These are phyloP conservation scores for Ophiobolus disseminans DNA, from an alignment of 2,329 filamentous ascomycete genomes.

Conservation along the genomic window DNA sequence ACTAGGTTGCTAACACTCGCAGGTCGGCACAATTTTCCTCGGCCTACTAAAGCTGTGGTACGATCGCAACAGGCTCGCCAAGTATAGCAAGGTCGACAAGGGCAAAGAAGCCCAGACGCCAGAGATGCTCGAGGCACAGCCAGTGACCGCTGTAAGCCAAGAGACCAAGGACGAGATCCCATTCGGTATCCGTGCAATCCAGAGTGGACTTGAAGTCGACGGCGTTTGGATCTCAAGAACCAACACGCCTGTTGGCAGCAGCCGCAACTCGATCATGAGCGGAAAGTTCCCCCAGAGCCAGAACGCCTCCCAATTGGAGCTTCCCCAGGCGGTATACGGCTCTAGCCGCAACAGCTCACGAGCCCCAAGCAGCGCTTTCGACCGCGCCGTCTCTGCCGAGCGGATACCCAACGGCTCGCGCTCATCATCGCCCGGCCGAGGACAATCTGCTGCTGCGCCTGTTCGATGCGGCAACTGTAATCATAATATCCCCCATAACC, in stretches of 20 bases:
- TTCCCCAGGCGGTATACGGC: slow-evolving; percentile 38
- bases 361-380: slow-evolving; percentile 45
- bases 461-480: slow-evolving; percentile 47
- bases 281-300: slow-evolving; percentile 40
- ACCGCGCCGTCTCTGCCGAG: slow-evolving; percentile 50
- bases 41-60: slow-evolving; percentile 70
- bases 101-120: slow-evolving; percentile 56
- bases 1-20: slow-evolving; percentile 33
- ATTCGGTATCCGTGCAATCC: slow-evolving; percentile 85
- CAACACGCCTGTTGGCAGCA: slow-evolving; percentile 53
- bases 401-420: slow-evolving; percentile 40
- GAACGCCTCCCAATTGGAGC: slow-evolving; percentile 43
- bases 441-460: slow-evolving; percentile 41
- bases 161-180: slow-evolving; percentile 72
- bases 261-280: slow-evolving; percentile 41
- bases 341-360: slow-evolving; percentile 47
- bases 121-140: slow-evolving; percentile 70
- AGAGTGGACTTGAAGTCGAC: slow-evolving; percentile 82
- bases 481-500: slow-evolving; percentile 36
- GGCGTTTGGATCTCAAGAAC: slow-evolving; percentile 68
- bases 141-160: slow-evolving; percentile 55
- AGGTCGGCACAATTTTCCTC: slow-evolving; percentile 70
- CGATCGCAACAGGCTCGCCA: slow-evolving; percentile 51
- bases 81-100: slow-evolving; percentile 51
- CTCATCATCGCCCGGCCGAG: slow-evolving; percentile 37